These are phyloP conservation scores for Plectosphaerella cucumerina DNA, from an alignment of 2,329 filamentous ascomycete genomes.

Conservation along the genomic window DNA sequence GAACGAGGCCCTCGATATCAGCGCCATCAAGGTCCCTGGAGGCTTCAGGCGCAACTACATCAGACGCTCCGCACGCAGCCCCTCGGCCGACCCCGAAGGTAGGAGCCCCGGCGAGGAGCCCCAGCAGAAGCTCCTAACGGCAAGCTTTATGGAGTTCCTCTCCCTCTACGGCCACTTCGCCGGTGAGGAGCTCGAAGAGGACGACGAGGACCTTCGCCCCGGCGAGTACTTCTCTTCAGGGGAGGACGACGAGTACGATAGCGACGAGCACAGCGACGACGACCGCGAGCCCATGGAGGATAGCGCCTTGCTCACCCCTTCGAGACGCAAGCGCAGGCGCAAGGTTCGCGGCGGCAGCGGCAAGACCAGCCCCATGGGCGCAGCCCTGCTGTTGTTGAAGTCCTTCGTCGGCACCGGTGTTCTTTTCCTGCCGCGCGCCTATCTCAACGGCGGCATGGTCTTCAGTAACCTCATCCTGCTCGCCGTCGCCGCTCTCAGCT, in stretches of 20 bases:
- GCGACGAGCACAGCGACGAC: constrained; percentile 48
- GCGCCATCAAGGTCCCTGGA: constrained; percentile 86
- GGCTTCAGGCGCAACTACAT: constrained; percentile 91
- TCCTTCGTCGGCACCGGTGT: constrained; percentile 97
- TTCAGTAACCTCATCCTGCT: constrained; percentile 94
- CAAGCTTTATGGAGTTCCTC: constrained; percentile 92
- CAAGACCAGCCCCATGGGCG: constrained; percentile 73
- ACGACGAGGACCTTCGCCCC: constrained; percentile 81
- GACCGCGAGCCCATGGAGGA: constrained; percentile 81
- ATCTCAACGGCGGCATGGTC: constrained; percentile 93
- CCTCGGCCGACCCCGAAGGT: constrained; percentile 37
- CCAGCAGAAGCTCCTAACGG: constrained; percentile 70
- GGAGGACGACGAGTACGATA: constrained; percentile 50
- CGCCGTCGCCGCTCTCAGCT: constrained; percentile 78
- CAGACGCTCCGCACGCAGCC: constrained; percentile 67
- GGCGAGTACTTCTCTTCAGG: constrained; percentile 91
- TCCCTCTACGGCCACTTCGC: constrained; percentile 96
- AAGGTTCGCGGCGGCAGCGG: constrained; percentile 71
- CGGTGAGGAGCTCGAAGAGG: constrained; percentile 93
- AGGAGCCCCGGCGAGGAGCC: constrained; percentile 29
- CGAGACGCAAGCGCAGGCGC: constrained; percentile 68
- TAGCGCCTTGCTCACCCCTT: constrained; percentile 76
- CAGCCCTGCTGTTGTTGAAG: constrained; percentile 83
- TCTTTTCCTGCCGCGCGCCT: constrained; percentile 86
- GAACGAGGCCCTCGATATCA: constrained; percentile 77